Percentiles rank a stretch among this genome's conserved stretches.
Evolutionary conservation across 1,284 basidiomycete species (phyloP).

Genomic region (Cerrena zonata): DNA sequence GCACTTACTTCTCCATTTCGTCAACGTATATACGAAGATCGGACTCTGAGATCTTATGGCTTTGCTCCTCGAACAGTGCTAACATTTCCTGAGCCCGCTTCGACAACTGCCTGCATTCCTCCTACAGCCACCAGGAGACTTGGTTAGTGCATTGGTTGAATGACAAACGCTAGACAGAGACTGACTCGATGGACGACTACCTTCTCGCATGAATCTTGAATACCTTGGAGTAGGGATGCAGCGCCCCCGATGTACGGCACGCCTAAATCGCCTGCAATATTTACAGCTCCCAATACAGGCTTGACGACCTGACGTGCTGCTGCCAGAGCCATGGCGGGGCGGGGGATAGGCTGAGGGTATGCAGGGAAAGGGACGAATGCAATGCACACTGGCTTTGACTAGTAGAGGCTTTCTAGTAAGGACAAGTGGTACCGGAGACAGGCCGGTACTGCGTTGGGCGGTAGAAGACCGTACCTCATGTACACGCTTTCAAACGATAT

Average conservation of each 20-base stretch:
- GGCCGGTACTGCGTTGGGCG: background rate
- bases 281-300: background rate
- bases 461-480: background rate
- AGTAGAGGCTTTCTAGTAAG: background rate
- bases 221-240: conserved; percentile 5
- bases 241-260: conserved; percentile 9
- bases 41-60: conserved; percentile 31
- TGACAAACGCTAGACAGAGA: background rate
- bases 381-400: background rate
- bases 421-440: no score
- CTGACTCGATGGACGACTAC: conserved; percentile 11
- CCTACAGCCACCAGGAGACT: background rate
- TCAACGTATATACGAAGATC: conserved; percentile 37
- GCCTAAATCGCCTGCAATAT: conserved; percentile 5
- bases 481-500: no score
- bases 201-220: conserved; percentile 10
- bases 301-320: conserved; percentile 1
- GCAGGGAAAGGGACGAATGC: background rate
- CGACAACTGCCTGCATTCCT: conserved; percentile 32
- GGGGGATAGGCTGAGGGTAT: background rate
- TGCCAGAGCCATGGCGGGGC: no score
- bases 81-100: conserved; percentile 37
- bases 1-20: conserved; percentile 41
- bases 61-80: conserved; percentile 34
- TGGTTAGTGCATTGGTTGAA: background rate